These are phyloP conservation scores for Mitragyna speciosa DNA, from an alignment of 257 asterid genomes.

Conservation along the genomic window DNA sequence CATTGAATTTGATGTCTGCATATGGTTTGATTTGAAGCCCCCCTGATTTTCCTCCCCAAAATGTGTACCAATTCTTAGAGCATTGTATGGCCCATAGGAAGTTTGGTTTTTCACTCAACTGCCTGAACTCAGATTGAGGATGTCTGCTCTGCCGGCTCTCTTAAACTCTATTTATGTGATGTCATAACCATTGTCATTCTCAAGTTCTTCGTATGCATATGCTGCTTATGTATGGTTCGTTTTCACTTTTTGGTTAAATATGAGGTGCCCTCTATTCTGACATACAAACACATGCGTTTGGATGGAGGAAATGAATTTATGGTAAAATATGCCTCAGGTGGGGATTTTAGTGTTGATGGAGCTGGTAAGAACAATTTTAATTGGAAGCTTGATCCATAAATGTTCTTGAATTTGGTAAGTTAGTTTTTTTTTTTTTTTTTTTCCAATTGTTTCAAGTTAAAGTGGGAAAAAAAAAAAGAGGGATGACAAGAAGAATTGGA, in stretches of 20 bases:
- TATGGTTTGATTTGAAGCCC: conserved; percentile 35
- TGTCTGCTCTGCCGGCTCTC: conserved; percentile 17
- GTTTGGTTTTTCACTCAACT: conserved; percentile 41
- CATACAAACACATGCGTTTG: neutral
- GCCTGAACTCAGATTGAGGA: conserved; percentile 27
- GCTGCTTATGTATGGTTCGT: too few relatives aligned
- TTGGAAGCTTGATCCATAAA: too few relatives aligned
- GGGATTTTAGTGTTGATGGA: neutral
- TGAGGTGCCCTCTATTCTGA: neutral
- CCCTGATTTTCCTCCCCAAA: conserved; percentile 18
- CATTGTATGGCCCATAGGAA: conserved; percentile 53
- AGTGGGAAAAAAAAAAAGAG: neutral
- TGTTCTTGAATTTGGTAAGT: neutral
- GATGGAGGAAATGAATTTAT: neutral
- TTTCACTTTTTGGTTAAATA: neutral
- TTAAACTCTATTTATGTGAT: neutral
- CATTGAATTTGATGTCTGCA: conserved; percentile 36
- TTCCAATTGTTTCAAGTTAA: too few relatives aligned
- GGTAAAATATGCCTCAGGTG: neutral
- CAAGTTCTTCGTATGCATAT: neutral
- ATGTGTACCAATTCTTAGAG: conserved; percentile 25
- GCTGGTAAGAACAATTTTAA: neutral
- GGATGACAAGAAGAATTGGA: neutral
- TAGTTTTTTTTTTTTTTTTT: too few relatives aligned
- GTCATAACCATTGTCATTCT: conserved; percentile 5